A percentile compares a stretch with the other conserved stretches of the same genome.
Evolutionary conservation across 2,329 filamentous ascomycete genomes (phyloP).

Genomic region (Pseudogymnoascus sp.): DNA sequence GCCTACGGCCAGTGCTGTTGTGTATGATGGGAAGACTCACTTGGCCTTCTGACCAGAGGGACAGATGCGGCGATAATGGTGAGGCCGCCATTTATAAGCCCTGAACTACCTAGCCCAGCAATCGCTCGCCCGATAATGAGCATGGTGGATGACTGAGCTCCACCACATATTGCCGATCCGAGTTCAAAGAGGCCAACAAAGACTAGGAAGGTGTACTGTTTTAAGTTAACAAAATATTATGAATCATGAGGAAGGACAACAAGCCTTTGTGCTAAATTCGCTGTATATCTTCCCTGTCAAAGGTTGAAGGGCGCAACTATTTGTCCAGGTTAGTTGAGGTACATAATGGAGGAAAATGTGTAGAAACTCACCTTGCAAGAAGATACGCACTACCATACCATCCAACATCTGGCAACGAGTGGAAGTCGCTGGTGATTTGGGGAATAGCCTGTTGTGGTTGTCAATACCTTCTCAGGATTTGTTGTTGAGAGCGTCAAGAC

Average conservation of each 20-base stretch:
- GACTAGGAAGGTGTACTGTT: slow-evolving; percentile 13
- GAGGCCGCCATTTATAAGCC: slow-evolving; percentile 41
- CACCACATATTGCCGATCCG: slow-evolving; percentile 45
- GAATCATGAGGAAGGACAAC: not conserved
- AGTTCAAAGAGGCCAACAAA: slow-evolving; percentile 44
- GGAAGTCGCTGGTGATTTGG: slow-evolving; percentile 30
- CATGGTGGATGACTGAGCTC: slow-evolving; percentile 39
- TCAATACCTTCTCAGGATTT: slow-evolving; percentile 9
- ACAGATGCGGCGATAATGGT: slow-evolving; percentile 38
- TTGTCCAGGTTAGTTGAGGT: slow-evolving; percentile 11
- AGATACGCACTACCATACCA: slow-evolving; percentile 31
- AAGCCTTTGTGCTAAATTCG: slow-evolving; percentile 29
- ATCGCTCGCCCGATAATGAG: slow-evolving; percentile 48
- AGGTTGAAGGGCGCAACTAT: slow-evolving; percentile 40
- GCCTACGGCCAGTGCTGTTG: not conserved
- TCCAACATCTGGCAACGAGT: slow-evolving; percentile 27
- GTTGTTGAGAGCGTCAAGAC: slow-evolving; percentile 40
- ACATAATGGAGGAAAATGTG: not conserved
- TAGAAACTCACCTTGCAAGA: slow-evolving; percentile 23
- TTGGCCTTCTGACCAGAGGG: slow-evolving; percentile 14
- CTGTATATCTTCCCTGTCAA: slow-evolving; percentile 43
- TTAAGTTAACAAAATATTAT: not conserved
- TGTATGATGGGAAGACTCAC: slow-evolving; percentile 1
- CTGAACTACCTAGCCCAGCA: slow-evolving; percentile 44
- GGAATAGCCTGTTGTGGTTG: slow-evolving; percentile 29